Evolutionary conservation across 148 eudicot genomes (phyloP).

Genomic region (Rhododendron mucronatum): DNA sequence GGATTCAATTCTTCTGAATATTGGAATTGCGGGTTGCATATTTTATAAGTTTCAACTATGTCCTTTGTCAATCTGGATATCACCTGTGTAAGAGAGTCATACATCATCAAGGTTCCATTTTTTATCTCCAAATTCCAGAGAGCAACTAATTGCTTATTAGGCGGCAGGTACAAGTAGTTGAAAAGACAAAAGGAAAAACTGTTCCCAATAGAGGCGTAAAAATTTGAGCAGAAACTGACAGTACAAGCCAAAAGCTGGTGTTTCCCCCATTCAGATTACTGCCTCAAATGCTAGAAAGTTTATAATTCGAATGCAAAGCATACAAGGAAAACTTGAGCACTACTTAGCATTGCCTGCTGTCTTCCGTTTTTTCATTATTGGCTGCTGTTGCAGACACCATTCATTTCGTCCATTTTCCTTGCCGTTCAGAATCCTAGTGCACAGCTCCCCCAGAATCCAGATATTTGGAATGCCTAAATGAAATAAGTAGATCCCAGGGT

Average conservation of each 20-base stretch:
- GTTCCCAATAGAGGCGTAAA: background rate
- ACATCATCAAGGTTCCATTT: background rate
- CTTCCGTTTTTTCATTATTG: background rate
- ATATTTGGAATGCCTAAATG: background rate
- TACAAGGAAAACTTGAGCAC: background rate
- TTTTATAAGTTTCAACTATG: conserved; percentile 76
- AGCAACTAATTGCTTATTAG: conserved; percentile 5
- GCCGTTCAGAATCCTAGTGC: background rate
- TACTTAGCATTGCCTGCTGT: background rate
- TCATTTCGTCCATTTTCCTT: background rate
- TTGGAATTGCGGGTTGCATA: conserved; percentile 76
- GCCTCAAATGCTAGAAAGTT: background rate
- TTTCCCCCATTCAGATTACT: background rate
- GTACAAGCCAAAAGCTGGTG: background rate
- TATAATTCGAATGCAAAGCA: background rate
- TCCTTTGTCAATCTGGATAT: conserved; percentile 83
- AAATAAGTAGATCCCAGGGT: background rate
- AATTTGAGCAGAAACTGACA: background rate
- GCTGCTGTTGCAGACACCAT: background rate
- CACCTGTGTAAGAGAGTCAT: conserved; percentile 41
- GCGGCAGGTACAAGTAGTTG: background rate
- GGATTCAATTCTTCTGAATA: conserved; percentile 70
- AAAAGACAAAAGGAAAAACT: background rate
- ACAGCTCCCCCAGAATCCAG: background rate
- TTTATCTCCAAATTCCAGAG: background rate